Base-by-base conservation (phyloP, 208 protist species). In the Crithidia fasciculata region DNA sequence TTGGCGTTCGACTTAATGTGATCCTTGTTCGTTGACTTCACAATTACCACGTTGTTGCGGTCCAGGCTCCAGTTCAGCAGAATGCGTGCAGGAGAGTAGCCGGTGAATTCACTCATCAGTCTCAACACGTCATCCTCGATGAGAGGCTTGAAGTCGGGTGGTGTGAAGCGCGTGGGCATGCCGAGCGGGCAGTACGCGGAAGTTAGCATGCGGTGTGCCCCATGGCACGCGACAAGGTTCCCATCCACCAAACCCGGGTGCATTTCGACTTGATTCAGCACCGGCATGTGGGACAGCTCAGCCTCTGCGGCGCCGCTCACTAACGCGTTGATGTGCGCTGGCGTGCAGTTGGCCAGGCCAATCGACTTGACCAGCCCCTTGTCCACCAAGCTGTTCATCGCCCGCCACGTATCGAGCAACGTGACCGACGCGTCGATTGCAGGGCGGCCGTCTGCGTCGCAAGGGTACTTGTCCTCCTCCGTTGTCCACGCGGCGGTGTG, bases 201-300 rank as follows among this genome's bases (percentile, higher is more conserved):
- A 16, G 92, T 90, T 28, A 91, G 62, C 50, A 98, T 93, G n/a
- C 69, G 59, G 56, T 97, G 77, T 5, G 71, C 52, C 12, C 72
- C 59, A 60, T 94, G 84, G 19, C 85, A 78, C 40, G 76, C 72
- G 18, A 83, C 10, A 53, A 97, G 74, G 3, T 82, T 81, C 13
- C 75, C 66, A 65, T 96, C 81, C 39, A 76, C 69, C 19, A 85
- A 69, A 8, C 66, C 93, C 8, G 94, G 94, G 72, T 98, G 96
- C 39, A 90, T 64, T 76, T 98, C 96, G 39, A 98, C 81, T 71
- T 98, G 96, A 67, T 97, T 96, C 9, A 97, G 36, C n/a, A 89
- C 90, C 8, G 95, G 93, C 60, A 65, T 56, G 53, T 87, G 76
- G 16, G 84, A 52, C 37, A 56, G 66, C 12, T 64, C 7, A 13